These are phyloP conservation scores for Houttuynia cordata DNA, from an alignment of 164 flowering plant species.

Conservation along the genomic window DNA sequence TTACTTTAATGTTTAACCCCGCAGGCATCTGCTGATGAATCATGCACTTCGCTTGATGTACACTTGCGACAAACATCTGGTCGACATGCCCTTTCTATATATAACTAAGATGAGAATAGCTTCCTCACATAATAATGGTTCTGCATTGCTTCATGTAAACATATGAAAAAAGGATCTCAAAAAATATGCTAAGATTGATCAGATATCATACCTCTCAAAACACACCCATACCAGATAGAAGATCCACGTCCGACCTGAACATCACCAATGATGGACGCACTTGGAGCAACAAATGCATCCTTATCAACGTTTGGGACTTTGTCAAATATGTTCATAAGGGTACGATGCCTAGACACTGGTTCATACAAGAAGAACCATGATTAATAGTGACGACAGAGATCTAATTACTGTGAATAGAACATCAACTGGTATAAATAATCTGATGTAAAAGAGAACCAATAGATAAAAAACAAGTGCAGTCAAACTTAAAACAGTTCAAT, in stretches of 20 bases:
- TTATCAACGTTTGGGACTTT: conserved; percentile 68
- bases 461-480: too few species aligned
- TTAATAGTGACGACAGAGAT: not conserved
- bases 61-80: too few species aligned
- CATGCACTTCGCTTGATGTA: too few species aligned
- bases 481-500: too few species aligned
- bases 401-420: not conserved
- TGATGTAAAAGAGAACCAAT: too few species aligned
- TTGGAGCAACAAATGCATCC: conserved; percentile 89
- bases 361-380: conserved; percentile 1
- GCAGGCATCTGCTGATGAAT: too few species aligned
- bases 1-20: too few species aligned
- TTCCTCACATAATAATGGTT: too few species aligned
- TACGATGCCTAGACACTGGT: conserved; percentile 80
- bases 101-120: too few species aligned
- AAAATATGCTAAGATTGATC: not conserved
- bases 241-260: conserved; percentile 71
- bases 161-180: not conserved
- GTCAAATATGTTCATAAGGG: conserved; percentile 86
- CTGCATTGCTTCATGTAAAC: not conserved
- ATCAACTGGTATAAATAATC: not conserved
- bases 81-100: too few species aligned
- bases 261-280: conserved; percentile 83
- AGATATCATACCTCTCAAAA: conserved; percentile 62
- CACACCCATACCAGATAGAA: conserved; percentile 95